A percentile compares a stretch with the other conserved stretches of the same genome.
Evolutionary conservation across 306 rosid species (phyloP).

Genomic region (Cicer judaicum): DNA sequence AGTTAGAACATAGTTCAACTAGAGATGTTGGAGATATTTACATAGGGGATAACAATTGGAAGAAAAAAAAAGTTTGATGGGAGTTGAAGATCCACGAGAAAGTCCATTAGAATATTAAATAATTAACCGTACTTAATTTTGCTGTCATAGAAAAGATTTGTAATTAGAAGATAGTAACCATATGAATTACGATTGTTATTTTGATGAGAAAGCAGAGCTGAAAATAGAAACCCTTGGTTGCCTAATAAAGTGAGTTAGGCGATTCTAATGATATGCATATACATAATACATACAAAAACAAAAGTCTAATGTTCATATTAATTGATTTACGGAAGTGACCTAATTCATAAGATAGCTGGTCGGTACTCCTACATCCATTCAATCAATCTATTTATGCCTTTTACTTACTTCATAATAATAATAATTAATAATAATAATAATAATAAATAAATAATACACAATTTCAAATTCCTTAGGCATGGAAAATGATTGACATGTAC

Average conservation of each 20-base stretch:
- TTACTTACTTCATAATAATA: background rate
- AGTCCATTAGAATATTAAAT: no score
- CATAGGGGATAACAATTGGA: no score
- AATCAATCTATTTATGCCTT: conserved; percentile 33
- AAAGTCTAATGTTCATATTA: background rate
- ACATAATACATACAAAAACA: conserved; percentile 5
- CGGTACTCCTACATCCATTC: conserved; percentile 24
- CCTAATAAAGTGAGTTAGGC: conserved; percentile 22
- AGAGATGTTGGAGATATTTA: no score
- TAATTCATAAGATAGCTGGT: conserved; percentile 35
- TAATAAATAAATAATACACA: conserved; percentile 22
- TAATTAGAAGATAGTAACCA: no score
- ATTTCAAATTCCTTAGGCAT: conserved; percentile 23
- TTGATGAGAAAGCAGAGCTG: background rate
- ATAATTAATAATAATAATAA: background rate
- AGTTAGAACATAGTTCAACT: no score
- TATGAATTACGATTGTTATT: no score
- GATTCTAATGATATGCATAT: conserved; percentile 3
- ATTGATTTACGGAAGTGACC: conserved; percentile 19
- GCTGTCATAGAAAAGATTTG: no score
- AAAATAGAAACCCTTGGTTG: background rate
- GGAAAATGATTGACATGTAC: conserved; percentile 30
- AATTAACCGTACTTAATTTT: no score
- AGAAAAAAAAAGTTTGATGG: no score
- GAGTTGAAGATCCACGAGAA: no score